A percentile compares a stretch with the other conserved stretches of the same genome.
phyloP scores from a whole-genome alignment of 768 basidiomycete species.

The Psilocybe cubensis region DNA sequence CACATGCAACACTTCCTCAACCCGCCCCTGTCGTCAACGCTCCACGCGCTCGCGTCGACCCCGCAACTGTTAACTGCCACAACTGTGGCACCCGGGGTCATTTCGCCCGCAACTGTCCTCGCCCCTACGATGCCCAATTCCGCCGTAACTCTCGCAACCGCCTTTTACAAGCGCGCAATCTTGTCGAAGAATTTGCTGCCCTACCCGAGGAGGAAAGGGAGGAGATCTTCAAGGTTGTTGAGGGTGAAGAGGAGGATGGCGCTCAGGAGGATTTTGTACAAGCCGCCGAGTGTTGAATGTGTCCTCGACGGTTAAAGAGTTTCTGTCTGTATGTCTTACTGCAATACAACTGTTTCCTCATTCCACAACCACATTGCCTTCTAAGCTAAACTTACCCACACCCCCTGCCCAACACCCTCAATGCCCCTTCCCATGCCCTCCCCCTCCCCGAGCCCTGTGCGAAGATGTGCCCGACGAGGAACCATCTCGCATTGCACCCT shows the following conservation, averaged over 20 bases:
- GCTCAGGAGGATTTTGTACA: slow-evolving; percentile 9
- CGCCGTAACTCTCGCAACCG: neutral
- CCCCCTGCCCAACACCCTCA: neutral
- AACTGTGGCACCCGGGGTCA: neutral
- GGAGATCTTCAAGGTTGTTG: neutral
- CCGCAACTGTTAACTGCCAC: neutral
- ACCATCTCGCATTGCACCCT: neutral
- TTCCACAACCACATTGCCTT: neutral
- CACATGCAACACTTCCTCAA: too few relatives aligned
- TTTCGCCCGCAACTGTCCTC: neutral
- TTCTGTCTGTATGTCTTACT: neutral
- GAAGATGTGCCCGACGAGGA: neutral
- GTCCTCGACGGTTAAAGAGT: slow-evolving; percentile 1
- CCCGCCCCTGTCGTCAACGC: too few relatives aligned
- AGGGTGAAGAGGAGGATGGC: neutral
- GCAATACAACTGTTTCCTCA: neutral
- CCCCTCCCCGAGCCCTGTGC: neutral
- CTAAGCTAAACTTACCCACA: neutral
- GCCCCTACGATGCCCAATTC: neutral
- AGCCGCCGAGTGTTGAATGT: slow-evolving; percentile 4
- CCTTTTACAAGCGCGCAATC: neutral
- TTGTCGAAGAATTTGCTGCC: neutral
- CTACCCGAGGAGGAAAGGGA: neutral
- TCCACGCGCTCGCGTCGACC: neutral
- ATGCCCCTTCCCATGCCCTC: neutral